Base-by-base conservation (phyloP, 2,329 filamentous ascomycete species). In the Fusarium luffae region DNA sequence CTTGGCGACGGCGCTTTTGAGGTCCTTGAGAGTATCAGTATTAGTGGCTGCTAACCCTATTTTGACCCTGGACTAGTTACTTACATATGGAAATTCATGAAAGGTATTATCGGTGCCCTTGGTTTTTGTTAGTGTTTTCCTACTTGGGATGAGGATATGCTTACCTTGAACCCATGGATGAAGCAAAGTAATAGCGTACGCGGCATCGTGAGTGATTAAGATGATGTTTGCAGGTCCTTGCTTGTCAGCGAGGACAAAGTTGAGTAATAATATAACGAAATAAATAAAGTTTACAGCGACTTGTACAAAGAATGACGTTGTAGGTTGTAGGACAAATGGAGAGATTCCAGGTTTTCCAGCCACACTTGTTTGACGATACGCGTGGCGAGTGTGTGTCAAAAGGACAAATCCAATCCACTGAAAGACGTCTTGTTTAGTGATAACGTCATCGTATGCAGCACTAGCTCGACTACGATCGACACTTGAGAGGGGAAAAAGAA, bases 71-170 rank as follows among this genome's bases (percentile, higher is more conserved):
- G 12, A 13, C 30, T 25, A 18, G 19, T 4, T 25, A 67, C 74
- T 46, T 51, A 82, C 82, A 65, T 85, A 81, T 1, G 91, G 91
- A 71, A 93, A 93, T 5, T 84, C 83, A 47, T 85, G 83, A 74
- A 93, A 93, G 19, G 91, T 93, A 75, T 91, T 83, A 70, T 93
- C 90, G 71, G 85, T 85, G 43, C 91, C 91, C 86, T 91, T 10
- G 13, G n/a, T 3, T 2, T 14, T 41, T 19, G 48, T 37, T 12
- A 47, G 8, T 11, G 13, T 2, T 7, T 19, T 5, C 9, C 23
- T 16, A 9, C 10, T 2, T 8, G 1, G 2, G 3, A 1, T 18
- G 25, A 2, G 18, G 2, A 11, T 43, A 7, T n/a, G 10, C 2
- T 27, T 7, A 71, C 68, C 37, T 92, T 92, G 84, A 93, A 93